phyloP scores from a whole-genome alignment of 1,139 yeast species.

The Eremothecium coryli region DNA sequence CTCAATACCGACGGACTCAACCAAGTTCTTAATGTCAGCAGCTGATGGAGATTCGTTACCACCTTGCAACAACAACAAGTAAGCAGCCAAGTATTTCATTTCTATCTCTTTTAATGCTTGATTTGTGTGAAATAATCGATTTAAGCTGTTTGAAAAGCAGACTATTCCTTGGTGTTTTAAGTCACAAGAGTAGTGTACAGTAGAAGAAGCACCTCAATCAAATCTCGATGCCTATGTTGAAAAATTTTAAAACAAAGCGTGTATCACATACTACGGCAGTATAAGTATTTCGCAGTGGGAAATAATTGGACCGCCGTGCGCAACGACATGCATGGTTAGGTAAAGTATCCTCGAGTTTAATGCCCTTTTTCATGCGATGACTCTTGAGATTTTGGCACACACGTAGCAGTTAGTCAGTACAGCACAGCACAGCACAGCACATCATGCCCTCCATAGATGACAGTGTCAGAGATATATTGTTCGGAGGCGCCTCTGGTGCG shows the following conservation, averaged over 20 bases:
- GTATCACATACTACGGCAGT: slow-evolving; percentile 4
- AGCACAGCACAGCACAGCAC: no score
- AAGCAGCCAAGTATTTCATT: slow-evolving; percentile 90
- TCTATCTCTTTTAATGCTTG: slow-evolving; percentile 32
- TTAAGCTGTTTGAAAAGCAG: slow-evolving; percentile 31
- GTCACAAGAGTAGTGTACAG: slow-evolving; percentile 3
- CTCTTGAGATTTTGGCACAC: no score
- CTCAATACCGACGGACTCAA: slow-evolving; percentile 92
- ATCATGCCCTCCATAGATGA: background rate
- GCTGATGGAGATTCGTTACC: slow-evolving; percentile 89
- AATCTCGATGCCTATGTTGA: background rate
- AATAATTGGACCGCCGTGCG: background rate
- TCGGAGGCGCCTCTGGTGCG: slow-evolving; percentile 55
- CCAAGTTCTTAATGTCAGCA: slow-evolving; percentile 78
- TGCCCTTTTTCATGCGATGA: no score
- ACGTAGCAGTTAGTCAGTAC: no score
- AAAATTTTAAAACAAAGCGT: slow-evolving; percentile 6
- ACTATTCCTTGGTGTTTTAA: slow-evolving; percentile 31
- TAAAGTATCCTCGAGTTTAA: no score
- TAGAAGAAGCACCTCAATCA: slow-evolving; percentile 1
- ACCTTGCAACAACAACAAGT: slow-evolving; percentile 77
- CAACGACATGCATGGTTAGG: no score
- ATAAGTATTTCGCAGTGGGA: slow-evolving; percentile 2
- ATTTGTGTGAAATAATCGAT: slow-evolving; percentile 30
- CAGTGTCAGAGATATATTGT: slow-evolving; percentile 20